Base-by-base conservation (phyloP, 2,329 filamentous ascomycete species). In the Aureobasidium sp. region DNA sequence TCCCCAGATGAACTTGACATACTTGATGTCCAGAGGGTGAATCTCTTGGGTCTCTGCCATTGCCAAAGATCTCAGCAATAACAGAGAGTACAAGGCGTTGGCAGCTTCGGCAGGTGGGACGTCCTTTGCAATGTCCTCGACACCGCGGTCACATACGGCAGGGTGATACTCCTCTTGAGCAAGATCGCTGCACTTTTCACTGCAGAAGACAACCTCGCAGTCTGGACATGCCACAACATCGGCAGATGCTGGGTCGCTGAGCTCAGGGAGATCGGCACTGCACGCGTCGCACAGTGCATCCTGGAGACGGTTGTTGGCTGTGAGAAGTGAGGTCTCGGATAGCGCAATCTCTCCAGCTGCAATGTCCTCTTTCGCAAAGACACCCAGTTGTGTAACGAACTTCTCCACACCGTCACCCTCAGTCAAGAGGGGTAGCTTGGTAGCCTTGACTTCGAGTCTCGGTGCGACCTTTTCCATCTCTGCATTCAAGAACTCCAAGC, bases 271-370 rank as follows among this genome's bases (percentile, higher is more conserved):
- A 27, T 85, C 83, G 8, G 82, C 81, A 68, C 91, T 91, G 73
- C 93, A 97, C 15, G 91, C 91, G 73, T 97, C 93, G 74, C 93
- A 97, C 33, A 93, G 82, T 5, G 88, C 81, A 65, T 96, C 91
- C 71, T 95, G 91, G 14, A 94, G 82, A 33, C 91, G 86, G 71
- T 94, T 94, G 68, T 93, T 94, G 49, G 90, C 92, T 1, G 92
- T 96, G 44, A 99, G 78, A 8, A 96, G 82, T 9, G 91, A 94
- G 64, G 88, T 89, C 71, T 99, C 94, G 52, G 84, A 79, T 33
- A 99, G 81, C 1, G 97, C 85, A 6, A 82, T 79, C 71, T 95
- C 89, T 11, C 89, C 89, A 0, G 91, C 84, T 0, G 79, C 76
- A 40, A 97, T 89, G 66, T 96, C 87, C 65, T 89, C 83, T 68